These are phyloP conservation scores for Tilletia setariae DNA, from an alignment of 1,284 basidiomycete genomes.

Conservation along the genomic window DNA sequence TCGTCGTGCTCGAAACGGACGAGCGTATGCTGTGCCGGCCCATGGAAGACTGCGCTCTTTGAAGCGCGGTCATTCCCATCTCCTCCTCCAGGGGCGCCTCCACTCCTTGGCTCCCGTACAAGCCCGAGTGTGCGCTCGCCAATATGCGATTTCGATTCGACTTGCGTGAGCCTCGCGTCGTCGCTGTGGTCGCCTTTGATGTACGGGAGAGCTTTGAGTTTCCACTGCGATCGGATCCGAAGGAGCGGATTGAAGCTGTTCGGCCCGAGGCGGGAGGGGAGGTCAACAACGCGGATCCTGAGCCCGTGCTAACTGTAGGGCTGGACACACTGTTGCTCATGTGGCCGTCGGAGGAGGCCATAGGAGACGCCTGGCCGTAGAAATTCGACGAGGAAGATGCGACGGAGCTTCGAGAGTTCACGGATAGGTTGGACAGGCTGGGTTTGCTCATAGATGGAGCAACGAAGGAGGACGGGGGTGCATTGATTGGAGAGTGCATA, in stretches of 20 bases:
- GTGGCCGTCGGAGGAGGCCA: too few species aligned
- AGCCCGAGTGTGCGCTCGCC: neutral
- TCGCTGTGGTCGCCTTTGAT: slow-evolving; percentile 3
- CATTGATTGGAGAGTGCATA: neutral
- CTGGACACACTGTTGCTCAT: too few species aligned
- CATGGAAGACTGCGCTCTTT: slow-evolving; percentile 7
- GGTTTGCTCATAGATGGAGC: neutral
- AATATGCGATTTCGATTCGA: slow-evolving; percentile 6
- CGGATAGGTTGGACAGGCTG: slow-evolving; percentile 1
- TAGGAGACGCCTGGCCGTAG: neutral
- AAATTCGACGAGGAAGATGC: neutral
- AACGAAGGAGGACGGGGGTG: neutral
- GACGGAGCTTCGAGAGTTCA: neutral
- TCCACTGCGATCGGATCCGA: neutral
- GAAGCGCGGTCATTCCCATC: neutral
- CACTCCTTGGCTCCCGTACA: neutral
- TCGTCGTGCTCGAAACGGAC: neutral
- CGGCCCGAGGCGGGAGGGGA: neutral
- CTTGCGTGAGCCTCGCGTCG: neutral
- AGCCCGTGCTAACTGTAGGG: too few species aligned
- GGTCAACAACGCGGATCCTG: too few species aligned
- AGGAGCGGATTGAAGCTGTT: slow-evolving; percentile 3
- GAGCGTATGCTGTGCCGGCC: neutral
- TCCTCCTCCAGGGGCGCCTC: neutral
- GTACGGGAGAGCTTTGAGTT: neutral